Conservation (phyloP, 208 protist species). For the Trypanosomatidae sp. region DNA sequence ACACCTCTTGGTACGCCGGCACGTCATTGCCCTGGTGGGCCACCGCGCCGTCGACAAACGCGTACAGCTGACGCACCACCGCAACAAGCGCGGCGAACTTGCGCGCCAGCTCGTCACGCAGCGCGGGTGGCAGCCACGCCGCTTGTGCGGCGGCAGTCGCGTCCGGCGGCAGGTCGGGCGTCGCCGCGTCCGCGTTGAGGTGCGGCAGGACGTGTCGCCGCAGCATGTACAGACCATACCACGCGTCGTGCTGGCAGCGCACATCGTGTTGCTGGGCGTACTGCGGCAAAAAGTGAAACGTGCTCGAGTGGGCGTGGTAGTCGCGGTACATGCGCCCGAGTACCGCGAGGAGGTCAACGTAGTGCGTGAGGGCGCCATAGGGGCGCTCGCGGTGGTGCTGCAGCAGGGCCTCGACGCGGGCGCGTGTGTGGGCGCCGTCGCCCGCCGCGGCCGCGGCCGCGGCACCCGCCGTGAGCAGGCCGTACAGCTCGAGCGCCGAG, state of each 20-base stretch:
- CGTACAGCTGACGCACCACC: constrained; percentile 94
- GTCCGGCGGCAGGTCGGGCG: constrained; percentile 41
- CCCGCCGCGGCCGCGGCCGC: constrained; percentile 4
- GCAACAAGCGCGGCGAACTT: constrained; percentile 96
- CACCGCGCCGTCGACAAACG: constrained; percentile 78
- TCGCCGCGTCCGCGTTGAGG: constrained; percentile 53
- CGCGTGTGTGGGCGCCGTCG: constrained; percentile 23
- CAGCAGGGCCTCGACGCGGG: constrained; percentile 77
- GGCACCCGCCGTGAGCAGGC: constrained; percentile 56
- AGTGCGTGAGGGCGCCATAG: constrained; percentile 56
- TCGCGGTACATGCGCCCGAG: constrained; percentile 71
- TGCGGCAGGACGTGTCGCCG: constrained; percentile 79
- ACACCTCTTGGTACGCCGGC: constrained; percentile 92
- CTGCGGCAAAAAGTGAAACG: constrained; percentile 71
- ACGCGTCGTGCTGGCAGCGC: constrained; percentile 80
- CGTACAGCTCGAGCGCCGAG: constrained; percentile 42
- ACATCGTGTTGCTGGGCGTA: constrained; percentile 19
- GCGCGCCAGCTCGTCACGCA: constrained; percentile 57
- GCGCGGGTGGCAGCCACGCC: constrained; percentile 35
- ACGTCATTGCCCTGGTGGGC: constrained; percentile 94
- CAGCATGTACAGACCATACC: constrained; percentile 87
- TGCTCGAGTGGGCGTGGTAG: constrained; percentile 48
- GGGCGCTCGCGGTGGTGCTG: constrained; percentile 76
- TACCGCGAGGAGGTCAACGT: constrained; percentile 65
- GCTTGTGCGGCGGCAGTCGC: constrained; percentile 26